A percentile compares a stretch with the other conserved stretches of the same genome.
phyloP scores from a whole-genome alignment of 192 early-diverging fungal genomes.

The Entomortierella lignicola region DNA sequence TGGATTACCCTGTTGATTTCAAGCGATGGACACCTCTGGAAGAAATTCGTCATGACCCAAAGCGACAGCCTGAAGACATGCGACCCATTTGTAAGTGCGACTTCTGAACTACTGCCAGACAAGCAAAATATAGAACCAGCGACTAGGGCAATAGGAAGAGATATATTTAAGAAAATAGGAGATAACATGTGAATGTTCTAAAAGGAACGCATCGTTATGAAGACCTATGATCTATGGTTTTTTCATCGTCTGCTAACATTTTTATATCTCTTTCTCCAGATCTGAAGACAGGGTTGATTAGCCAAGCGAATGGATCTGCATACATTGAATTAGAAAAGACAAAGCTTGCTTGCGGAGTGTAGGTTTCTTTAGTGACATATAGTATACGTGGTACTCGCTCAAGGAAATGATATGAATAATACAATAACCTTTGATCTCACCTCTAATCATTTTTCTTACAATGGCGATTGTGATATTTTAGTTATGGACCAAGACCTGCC shows the following conservation, averaged over 20 bases:
- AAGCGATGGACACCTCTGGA: slow-evolving; percentile 40
- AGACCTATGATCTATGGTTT: too few relatives aligned
- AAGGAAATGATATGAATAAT: too few relatives aligned
- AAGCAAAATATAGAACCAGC: too few relatives aligned
- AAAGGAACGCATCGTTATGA: too few relatives aligned
- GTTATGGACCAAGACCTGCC: slow-evolving; percentile 78
- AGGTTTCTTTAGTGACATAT: slow-evolving; percentile 22
- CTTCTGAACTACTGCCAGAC: too few relatives aligned
- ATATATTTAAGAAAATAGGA: too few relatives aligned
- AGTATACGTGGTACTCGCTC: slow-evolving; percentile 1
- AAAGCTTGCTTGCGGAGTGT: slow-evolving; percentile 86
- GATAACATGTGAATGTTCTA: too few relatives aligned
- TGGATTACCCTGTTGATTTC: slow-evolving; percentile 51
- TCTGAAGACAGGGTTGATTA: slow-evolving; percentile 76
- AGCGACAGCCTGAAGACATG: slow-evolving; percentile 62
- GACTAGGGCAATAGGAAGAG: too few relatives aligned
- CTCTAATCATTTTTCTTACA: too few relatives aligned
- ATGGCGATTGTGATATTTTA: too few relatives aligned
- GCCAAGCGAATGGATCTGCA: slow-evolving; percentile 81
- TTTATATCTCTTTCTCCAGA: slow-evolving; percentile 49
- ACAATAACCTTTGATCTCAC: too few relatives aligned
- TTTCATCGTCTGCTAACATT: neutral
- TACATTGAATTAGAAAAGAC: slow-evolving; percentile 77
- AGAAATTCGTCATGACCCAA: slow-evolving; percentile 57
- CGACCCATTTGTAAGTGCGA: slow-evolving; percentile 66